These are phyloP conservation scores for Nannochloris sp. DNA, from an alignment of 139 green algal genomes.

Conservation along the genomic window DNA sequence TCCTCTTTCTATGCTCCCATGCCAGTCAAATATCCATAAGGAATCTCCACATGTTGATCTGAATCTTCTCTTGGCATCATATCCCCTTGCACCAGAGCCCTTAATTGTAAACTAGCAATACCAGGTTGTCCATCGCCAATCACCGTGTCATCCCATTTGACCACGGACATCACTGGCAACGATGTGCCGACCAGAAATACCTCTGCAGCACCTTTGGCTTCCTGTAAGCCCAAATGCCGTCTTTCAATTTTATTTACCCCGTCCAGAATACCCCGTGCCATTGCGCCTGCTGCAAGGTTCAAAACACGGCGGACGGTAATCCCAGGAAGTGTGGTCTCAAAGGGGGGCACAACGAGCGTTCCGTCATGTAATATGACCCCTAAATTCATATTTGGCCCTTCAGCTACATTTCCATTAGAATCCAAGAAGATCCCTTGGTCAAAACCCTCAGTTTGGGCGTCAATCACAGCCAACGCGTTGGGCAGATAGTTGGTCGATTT, in stretches of 20 bases:
- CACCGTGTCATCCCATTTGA: slow-evolving; percentile 26
- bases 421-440: slow-evolving; percentile 74
- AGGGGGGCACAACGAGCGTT: slow-evolving; percentile 33
- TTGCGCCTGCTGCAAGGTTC: slow-evolving; percentile 43
- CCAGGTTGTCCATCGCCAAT: slow-evolving; percentile 34
- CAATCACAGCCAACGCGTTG: slow-evolving; percentile 42
- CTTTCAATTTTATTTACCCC: slow-evolving; percentile 19
- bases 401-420: slow-evolving; percentile 51
- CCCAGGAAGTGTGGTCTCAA: slow-evolving; percentile 35
- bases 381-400: slow-evolving; percentile 60
- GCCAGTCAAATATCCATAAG: slow-evolving; percentile 62
- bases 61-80: slow-evolving; percentile 18
- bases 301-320: slow-evolving; percentile 56
- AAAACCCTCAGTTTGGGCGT: slow-evolving; percentile 38
- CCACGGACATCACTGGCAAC: slow-evolving; percentile 30
- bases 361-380: slow-evolving; percentile 56
- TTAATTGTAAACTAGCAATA: slow-evolving; percentile 43
- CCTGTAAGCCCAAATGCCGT: slow-evolving; percentile 28
- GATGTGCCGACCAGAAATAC: slow-evolving; percentile 36
- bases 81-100: slow-evolving; percentile 55
- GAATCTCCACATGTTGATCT: slow-evolving; percentile 51
- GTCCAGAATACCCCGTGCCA: slow-evolving; percentile 7
- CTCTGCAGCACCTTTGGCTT: slow-evolving; percentile 38
- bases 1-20: slow-evolving; percentile 25
- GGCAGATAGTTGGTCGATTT: slow-evolving; percentile 62